Evolutionary conservation across 225 moss, liverwort and hornwort species (phyloP).

Genomic region (Straminergon stramineum): DNA sequence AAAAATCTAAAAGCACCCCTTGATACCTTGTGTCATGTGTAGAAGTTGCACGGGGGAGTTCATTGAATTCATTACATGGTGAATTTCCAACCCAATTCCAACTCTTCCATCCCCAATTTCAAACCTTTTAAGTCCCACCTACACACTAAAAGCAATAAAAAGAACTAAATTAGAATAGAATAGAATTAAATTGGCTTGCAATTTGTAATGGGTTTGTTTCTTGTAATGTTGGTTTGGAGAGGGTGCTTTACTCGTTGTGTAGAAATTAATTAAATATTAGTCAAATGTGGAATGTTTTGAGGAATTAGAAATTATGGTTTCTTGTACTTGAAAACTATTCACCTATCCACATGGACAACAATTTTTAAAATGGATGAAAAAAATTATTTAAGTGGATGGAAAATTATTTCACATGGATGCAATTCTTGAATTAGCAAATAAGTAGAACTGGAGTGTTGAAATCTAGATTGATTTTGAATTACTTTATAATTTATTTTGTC

Average conservation of each 20-base stretch:
- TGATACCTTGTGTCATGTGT: neutral
- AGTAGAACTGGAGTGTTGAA: neutral
- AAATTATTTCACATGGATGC: neutral
- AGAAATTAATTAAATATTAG: neutral
- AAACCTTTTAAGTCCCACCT: neutral
- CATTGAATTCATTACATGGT: neutral
- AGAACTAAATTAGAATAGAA: accelerated
- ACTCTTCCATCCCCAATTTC: neutral
- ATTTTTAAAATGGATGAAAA: neutral
- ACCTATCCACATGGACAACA: neutral
- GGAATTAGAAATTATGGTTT: neutral
- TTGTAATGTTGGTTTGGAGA: accelerated
- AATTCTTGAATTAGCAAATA: neutral
- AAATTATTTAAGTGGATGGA: neutral
- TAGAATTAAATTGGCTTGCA: accelerated
- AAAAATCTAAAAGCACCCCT: accelerated
- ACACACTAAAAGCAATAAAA: neutral
- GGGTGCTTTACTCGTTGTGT: accelerated
- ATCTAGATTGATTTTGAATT: neutral
- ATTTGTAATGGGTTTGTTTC: accelerated
- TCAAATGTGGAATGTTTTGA: neutral
- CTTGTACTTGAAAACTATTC: neutral
- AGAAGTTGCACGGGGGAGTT: neutral
- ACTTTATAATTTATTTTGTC: neutral
- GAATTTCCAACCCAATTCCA: neutral